Evolutionary conservation across 768 basidiomycete genomes (phyloP).

Genomic region (Agaricus blazei): DNA sequence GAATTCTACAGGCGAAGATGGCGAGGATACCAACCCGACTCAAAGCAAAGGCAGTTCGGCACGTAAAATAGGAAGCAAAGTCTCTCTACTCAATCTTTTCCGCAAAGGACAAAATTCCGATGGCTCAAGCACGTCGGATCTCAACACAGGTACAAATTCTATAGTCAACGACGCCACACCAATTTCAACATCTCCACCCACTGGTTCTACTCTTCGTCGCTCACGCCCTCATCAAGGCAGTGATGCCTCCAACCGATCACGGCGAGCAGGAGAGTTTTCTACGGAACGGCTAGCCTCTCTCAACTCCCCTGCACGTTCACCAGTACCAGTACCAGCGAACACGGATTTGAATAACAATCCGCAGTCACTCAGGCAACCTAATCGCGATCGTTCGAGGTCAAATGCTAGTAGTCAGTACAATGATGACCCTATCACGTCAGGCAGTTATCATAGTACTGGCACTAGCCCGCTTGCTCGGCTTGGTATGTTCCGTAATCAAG

Average conservation of each 20-base stretch:
- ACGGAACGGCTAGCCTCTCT: conserved; percentile 14
- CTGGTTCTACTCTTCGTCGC: not conserved
- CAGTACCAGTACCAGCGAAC: conserved; percentile 36
- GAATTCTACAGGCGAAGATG: conserved; percentile 66
- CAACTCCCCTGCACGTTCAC: conserved; percentile 19
- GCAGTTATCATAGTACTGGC: conserved; percentile 18
- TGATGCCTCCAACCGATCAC: conserved; percentile 12
- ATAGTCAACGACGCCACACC: not conserved
- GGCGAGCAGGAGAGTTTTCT: not conserved
- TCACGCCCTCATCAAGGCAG: conserved; percentile 8
- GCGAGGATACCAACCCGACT: conserved; percentile 36
- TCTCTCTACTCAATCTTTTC: conserved; percentile 71
- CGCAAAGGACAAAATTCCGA: conserved; percentile 47
- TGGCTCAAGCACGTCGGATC: conserved; percentile 10
- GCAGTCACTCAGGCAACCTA: conserved; percentile 30
- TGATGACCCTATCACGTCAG: conserved; percentile 13
- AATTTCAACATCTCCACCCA: conserved; percentile 7
- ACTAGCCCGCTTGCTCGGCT: conserved; percentile 26
- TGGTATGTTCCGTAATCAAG: conserved; percentile 9
- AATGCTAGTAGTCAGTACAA: conserved; percentile 13
- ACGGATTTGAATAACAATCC: conserved; percentile 31
- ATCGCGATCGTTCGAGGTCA: conserved; percentile 28
- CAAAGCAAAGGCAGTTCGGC: conserved; percentile 30
- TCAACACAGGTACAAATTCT: conserved; percentile 1
- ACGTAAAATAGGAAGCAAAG: conserved; percentile 58